These are phyloP conservation scores for Tylopilus sp. DNA, from an alignment of 1,284 basidiomycete species.

Conservation along the genomic window DNA sequence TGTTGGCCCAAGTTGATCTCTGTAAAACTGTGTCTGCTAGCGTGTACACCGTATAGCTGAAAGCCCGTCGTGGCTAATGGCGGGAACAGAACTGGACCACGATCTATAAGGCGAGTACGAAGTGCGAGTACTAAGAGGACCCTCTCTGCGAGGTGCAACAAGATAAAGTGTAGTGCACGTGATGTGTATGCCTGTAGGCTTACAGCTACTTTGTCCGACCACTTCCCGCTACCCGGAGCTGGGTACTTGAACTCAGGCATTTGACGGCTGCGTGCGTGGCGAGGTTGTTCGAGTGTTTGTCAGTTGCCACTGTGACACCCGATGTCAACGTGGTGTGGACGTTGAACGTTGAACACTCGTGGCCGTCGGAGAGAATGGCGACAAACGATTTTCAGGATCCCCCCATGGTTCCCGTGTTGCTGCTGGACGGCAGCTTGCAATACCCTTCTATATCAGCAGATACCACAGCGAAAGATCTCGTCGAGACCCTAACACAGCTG, in stretches of 20 bases:
- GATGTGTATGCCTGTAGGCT: too few relatives aligned
- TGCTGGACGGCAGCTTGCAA: constrained; percentile 56
- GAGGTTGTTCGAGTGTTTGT: background rate
- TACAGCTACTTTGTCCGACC: background rate
- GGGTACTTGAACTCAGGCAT: too few relatives aligned
- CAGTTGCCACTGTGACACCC: background rate
- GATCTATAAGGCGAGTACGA: too few relatives aligned
- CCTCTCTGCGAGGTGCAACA: too few relatives aligned
- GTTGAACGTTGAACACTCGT: background rate
- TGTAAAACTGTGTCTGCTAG: constrained; percentile 5
- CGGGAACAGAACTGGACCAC: too few relatives aligned
- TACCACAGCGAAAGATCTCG: constrained; percentile 56
- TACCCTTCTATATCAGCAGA: constrained; percentile 55
- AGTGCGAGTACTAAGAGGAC: too few relatives aligned
- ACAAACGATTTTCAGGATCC: constrained; percentile 18
- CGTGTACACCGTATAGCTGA: background rate
- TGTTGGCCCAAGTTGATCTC: constrained; percentile 1
- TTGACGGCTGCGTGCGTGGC: too few relatives aligned
- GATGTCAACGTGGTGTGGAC: constrained; percentile 6
- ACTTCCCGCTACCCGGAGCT: background rate
- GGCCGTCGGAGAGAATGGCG: constrained; percentile 25
- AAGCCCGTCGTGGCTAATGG: too few relatives aligned
- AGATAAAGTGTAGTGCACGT: too few relatives aligned
- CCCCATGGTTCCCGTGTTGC: constrained; percentile 58
- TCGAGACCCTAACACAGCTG: constrained; percentile 45